Base-by-base conservation (phyloP, 1,139 yeast genomes). In the Zygosaccharomyces sapae region DNA sequence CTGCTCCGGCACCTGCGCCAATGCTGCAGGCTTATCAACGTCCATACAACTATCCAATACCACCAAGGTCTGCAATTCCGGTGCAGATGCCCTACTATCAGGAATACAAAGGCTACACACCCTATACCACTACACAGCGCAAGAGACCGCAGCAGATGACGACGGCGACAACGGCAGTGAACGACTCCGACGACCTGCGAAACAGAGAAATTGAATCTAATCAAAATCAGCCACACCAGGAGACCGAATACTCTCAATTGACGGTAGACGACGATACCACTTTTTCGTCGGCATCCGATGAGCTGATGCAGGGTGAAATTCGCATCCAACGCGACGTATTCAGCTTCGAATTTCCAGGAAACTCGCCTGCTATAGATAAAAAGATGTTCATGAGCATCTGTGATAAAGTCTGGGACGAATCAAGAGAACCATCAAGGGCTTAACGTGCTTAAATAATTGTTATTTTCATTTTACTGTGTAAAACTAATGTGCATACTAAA, bases 341-440 rank as follows among this genome's bases (percentile, higher is more conserved):
- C 47, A 56, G 60, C 19, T 63, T 61, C 44, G 62, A 63, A 29
- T 58, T 62, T 39, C 55, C 60, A 5, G 36, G 48, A 13, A 49
- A 48, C 13, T 46, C 53, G 2, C 47, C 55, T 8, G 43, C 48
- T 9, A 45, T 59, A 13, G 65, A 63, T 51, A 64, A 63, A 51
- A 62, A 58, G 43, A 60, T 63, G 57, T 65, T 65, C 41, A 49
- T 65, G 54, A 62, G 63, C 47, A 62, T 65, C 18, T 65, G 69
- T 49, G 64, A 62, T 46, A 63, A 65, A 47, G 57, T 63, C 5
- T 65, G 68, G 68, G 61, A 62, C 41, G 68, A 63, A 31, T 49
- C 61, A 3, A 47, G 48, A 13, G 53, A 49, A 22, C 40, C 56
- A 20, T 12, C 27, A 19, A 20, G 18, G 20, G 9, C 7, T 7